Base-by-base conservation (phyloP, 2,329 filamentous ascomycete genomes). In the Exophiala aquamarina region DNA sequence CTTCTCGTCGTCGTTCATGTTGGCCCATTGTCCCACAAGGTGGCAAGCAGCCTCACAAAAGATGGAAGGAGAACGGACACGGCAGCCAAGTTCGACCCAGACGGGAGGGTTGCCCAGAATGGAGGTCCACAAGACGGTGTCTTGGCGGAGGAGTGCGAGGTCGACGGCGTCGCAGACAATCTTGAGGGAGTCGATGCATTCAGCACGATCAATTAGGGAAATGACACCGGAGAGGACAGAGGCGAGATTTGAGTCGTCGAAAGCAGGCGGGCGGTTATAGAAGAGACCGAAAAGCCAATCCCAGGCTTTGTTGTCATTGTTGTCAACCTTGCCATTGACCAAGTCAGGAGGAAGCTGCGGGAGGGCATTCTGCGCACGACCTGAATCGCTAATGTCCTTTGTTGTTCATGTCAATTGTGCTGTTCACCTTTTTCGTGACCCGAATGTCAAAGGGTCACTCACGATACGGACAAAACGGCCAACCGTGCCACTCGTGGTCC, bases 81-180 rank as follows among this genome's bases (percentile, higher is more conserved):
- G 70, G 33, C 62, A 56, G 6, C 66, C 70, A 38, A 78, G 67
- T 13, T 67, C 62, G 10, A 72, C 61, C 77, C 76, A 81, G 0
- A 56, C 60, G 11, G 66, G 52, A 0, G 77, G 74, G 23, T 66
- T 65, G 15, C 54, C 49, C 9, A 70, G 58, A 49, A 80, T 73
- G 4, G 69, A 64, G 11, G 61, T 64, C 59, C 70, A 75, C 6
- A 79, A 64, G 4, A 61, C 56, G 50, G 76, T 72, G 15, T 71
- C 72, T 26, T 72, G 68, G 40, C 69, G 68, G 44, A 76, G 60
- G 2, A 79, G 67, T 1, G 71, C 69, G 28, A 71, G 67, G 47
- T 77, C 73, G 49, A 79, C 68, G 3, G 68, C 61, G 19, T 70
- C 68, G 38, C 67, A 65, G 49, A 80, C 63, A 38, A 70, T 55